phyloP scores from a whole-genome alignment of 2,329 filamentous ascomycete species.

The Cercospora nicotianae region DNA sequence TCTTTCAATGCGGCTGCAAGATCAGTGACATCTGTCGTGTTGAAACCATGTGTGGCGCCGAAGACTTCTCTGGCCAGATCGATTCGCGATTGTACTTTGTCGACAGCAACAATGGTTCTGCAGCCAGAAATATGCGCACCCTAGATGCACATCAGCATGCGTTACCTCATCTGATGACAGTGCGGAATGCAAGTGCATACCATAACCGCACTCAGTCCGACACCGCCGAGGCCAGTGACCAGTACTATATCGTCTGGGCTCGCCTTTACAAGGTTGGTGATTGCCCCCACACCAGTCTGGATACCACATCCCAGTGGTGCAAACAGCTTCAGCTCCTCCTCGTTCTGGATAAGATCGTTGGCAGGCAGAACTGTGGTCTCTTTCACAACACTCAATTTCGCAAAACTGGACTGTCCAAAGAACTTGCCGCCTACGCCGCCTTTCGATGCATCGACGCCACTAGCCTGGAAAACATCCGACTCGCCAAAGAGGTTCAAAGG shows the following conservation, averaged over 20 bases:
- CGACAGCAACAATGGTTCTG: slow-evolving; percentile 42
- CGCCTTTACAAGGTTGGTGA: slow-evolving; percentile 31
- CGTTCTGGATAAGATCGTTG: slow-evolving; percentile 24
- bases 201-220: slow-evolving; percentile 42
- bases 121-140: slow-evolving; percentile 31
- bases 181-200: slow-evolving; percentile 11
- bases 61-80: slow-evolving; percentile 40
- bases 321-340: slow-evolving; percentile 31
- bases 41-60: slow-evolving; percentile 43
- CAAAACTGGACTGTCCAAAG: slow-evolving; percentile 34
- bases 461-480: slow-evolving; percentile 23
- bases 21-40: slow-evolving; percentile 35
- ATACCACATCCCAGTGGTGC: slow-evolving; percentile 33
- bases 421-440: slow-evolving; percentile 29
- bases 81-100: slow-evolving; percentile 38
- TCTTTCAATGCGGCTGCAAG: slow-evolving; percentile 38
- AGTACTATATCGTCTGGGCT: slow-evolving; percentile 27
- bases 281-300: slow-evolving; percentile 33
- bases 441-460: slow-evolving; percentile 12
- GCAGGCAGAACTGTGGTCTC: slow-evolving; percentile 28
- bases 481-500: slow-evolving; percentile 26
- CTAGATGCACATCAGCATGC: slow-evolving; percentile 19
- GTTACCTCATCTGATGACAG: too few species aligned
- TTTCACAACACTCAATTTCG: slow-evolving; percentile 28
- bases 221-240: slow-evolving; percentile 31